Percentiles rank a stretch among this genome's conserved stretches.
phyloP scores from a whole-genome alignment of 1,284 basidiomycete species.

The Earliella scabrosa region DNA sequence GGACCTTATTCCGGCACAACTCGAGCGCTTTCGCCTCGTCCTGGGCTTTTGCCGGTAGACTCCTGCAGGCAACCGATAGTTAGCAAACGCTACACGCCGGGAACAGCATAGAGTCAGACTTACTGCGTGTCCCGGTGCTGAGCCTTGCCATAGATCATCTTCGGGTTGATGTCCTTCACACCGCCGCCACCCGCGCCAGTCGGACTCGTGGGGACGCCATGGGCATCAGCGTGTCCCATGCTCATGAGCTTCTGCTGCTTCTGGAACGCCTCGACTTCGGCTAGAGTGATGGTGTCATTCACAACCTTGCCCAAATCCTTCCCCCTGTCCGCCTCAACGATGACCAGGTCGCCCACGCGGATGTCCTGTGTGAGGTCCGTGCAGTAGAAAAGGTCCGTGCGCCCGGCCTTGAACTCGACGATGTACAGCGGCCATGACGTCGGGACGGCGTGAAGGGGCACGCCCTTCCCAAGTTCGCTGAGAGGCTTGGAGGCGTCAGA shows the following conservation, averaged over 20 bases:
- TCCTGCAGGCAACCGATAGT: slow-evolving; percentile 55
- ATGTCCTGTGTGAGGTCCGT: slow-evolving; percentile 71
- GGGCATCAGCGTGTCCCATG: slow-evolving; percentile 43
- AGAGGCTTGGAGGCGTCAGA: slow-evolving; percentile 55
- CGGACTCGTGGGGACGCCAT: slow-evolving; percentile 59
- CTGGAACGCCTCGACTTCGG: slow-evolving; percentile 91
- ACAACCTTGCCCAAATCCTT: slow-evolving; percentile 92
- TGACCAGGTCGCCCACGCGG: slow-evolving; percentile 87
- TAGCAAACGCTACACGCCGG: no score
- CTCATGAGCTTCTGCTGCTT: slow-evolving; percentile 61
- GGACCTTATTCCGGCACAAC: slow-evolving; percentile 89
- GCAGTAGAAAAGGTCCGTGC: slow-evolving; percentile 93
- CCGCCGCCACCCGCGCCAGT: slow-evolving; percentile 40
- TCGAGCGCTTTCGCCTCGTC: slow-evolving; percentile 94
- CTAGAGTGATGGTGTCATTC: slow-evolving; percentile 88
- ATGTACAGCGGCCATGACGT: slow-evolving; percentile 91
- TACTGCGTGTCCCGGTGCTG: slow-evolving; percentile 83
- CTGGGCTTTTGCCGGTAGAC: slow-evolving; percentile 79
- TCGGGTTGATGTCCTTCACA: slow-evolving; percentile 94
- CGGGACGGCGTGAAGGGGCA: slow-evolving; percentile 85
- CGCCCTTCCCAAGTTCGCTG: slow-evolving; percentile 85
- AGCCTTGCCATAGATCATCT: slow-evolving; percentile 97
- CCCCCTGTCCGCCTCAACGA: slow-evolving; percentile 96
- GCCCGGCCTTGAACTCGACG: slow-evolving; percentile 96
- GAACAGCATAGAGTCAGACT: no score